Conservation (phyloP, 2,329 filamentous ascomycete genomes). For the Emmonsiellopsis sp. region DNA sequence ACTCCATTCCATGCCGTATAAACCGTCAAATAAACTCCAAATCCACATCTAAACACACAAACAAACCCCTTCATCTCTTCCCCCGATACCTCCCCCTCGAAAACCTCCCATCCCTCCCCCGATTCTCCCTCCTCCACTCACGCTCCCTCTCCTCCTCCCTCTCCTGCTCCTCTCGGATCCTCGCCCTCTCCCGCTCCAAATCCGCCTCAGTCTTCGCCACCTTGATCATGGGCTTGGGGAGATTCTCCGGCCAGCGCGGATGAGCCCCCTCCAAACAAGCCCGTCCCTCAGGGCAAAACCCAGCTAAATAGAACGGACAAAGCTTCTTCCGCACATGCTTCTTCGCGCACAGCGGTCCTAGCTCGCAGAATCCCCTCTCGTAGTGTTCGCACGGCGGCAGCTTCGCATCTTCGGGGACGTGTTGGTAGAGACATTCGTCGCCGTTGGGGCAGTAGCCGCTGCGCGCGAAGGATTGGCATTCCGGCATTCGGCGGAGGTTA, state of each 20-base stretch:
- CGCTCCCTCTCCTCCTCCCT: constrained; percentile 46
- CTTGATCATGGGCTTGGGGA: constrained; percentile 49
- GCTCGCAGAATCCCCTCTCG: constrained; percentile 86
- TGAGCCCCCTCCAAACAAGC: constrained; percentile 74
- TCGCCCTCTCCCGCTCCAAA: constrained; percentile 48
- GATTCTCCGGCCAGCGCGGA: constrained; percentile 63
- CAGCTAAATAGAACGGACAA: constrained; percentile 80
- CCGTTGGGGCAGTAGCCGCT: constrained; percentile 95
- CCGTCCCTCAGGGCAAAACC: constrained; percentile 82
- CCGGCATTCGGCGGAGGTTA: constrained; percentile 95
- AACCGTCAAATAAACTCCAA: not conserved
- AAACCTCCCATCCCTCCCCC: constrained; percentile 37
- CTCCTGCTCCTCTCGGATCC: constrained; percentile 53
- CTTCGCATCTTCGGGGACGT: constrained; percentile 75
- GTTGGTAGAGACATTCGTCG: constrained; percentile 89
- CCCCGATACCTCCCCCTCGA: constrained; percentile 35
- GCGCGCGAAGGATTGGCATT: constrained; percentile 91
- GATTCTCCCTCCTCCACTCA: constrained; percentile 44
- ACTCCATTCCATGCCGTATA: no score
- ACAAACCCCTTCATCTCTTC: constrained; percentile 31
- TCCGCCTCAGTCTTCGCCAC: constrained; percentile 67
- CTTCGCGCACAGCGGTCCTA: constrained; percentile 79
- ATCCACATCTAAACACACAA: not conserved
- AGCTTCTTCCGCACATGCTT: constrained; percentile 76
- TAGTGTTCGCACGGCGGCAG: constrained; percentile 81